Percentiles rank a stretch among this genome's conserved stretches.
phyloP scores from a whole-genome alignment of 1,284 basidiomycete species.

The Clitocybe nebularis region DNA sequence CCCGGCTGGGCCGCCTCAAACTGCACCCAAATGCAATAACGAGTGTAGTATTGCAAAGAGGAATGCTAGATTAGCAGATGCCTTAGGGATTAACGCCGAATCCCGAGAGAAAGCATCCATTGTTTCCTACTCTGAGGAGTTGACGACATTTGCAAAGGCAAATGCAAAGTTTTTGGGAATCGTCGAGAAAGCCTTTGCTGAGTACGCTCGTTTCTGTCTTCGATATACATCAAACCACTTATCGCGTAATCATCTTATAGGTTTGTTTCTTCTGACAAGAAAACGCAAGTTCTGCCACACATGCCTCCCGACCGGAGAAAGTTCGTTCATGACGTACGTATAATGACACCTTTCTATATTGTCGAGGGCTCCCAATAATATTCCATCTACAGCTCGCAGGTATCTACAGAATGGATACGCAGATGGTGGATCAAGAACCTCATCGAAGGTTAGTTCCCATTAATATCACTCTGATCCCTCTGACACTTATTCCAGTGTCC shows the following conservation, averaged over 20 bases:
- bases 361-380: no score
- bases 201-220: conserved; percentile 43
- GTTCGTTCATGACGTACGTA: conserved; percentile 70
- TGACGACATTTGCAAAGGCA: conserved; percentile 56
- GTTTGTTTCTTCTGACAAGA: conserved; percentile 67
- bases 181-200: conserved; percentile 77
- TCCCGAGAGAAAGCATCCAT: conserved; percentile 28
- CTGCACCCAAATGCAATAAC: conserved; percentile 65
- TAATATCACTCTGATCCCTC: neutral
- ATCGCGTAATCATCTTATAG: conserved; percentile 29
- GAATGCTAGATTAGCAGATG: conserved; percentile 83
- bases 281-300: conserved; percentile 72
- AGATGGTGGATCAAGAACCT: conserved; percentile 85
- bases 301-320: conserved; percentile 77
- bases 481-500: conserved; percentile 46
- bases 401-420: conserved; percentile 76
- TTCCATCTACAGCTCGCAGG: conserved; percentile 51
- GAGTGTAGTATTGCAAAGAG: conserved; percentile 82
- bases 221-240: conserved; percentile 2
- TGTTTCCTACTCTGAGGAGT: conserved; percentile 58
- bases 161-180: conserved; percentile 65
- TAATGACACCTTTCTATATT: neutral
- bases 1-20: conserved; percentile 37
- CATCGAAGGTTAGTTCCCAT: conserved; percentile 39
- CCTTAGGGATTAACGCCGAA: conserved; percentile 72